These are phyloP conservation scores for Leavenworthia alabamica DNA, from an alignment of 345 rosid species.

Conservation along the genomic window DNA sequence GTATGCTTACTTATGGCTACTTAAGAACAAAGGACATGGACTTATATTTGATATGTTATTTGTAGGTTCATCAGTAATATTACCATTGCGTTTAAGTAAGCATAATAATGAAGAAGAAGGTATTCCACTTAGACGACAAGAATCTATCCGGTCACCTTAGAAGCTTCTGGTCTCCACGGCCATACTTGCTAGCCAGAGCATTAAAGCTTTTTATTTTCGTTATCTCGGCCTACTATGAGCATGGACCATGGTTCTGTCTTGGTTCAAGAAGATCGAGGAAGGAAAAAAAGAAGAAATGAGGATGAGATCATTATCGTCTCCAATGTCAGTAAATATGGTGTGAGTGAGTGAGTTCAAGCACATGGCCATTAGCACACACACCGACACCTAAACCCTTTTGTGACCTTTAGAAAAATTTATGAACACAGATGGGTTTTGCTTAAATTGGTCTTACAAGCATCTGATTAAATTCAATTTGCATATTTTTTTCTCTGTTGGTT, in stretches of 20 bases:
- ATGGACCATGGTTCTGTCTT: constrained; percentile 7
- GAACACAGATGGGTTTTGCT: constrained; percentile 25
- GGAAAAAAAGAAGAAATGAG: no score
- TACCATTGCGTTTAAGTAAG: constrained; percentile 37
- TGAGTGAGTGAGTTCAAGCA: constrained; percentile 21
- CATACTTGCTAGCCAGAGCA: constrained; percentile 13
- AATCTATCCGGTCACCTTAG: constrained; percentile 35
- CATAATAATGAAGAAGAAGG: constrained; percentile 52
- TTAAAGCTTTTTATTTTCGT: background rate
- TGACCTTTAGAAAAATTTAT: background rate
- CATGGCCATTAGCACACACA: constrained; percentile 22
- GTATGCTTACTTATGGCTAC: constrained; percentile 34
- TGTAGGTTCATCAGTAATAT: constrained; percentile 44
- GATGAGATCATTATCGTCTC: constrained; percentile 3
- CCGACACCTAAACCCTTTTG: constrained; percentile 24
- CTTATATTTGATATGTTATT: background rate
- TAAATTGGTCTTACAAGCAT: constrained; percentile 4
- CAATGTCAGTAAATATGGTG: constrained; percentile 22
- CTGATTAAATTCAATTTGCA: constrained; percentile 1
- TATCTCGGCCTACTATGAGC: constrained; percentile 19
- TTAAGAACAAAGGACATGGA: no score
- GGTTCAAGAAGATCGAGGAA: constrained; percentile 23
- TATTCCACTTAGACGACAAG: constrained; percentile 54
- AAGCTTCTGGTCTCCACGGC: no score
- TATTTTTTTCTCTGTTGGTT: background rate